These are phyloP conservation scores for Plasmodium yoelii DNA, from an alignment of 169 alveolate species.

Conservation along the genomic window DNA sequence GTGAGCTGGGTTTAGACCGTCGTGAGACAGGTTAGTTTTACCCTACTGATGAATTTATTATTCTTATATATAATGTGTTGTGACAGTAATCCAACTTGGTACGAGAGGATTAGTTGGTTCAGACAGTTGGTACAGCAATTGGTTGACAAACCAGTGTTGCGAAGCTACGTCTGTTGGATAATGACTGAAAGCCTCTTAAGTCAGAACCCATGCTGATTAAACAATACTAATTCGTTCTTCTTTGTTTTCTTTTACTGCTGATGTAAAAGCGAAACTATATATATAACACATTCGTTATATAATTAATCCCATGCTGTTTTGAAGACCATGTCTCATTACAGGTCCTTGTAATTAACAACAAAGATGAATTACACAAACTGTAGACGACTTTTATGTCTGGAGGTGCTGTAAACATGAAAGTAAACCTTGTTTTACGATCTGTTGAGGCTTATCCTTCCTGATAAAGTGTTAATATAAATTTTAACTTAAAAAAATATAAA, in stretches of 20 bases:
- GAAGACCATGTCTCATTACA: too few species aligned
- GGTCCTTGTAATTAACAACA: too few species aligned
- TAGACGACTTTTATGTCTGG: slow-evolving; percentile 15
- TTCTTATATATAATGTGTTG: slow-evolving; percentile 40
- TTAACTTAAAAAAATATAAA: too few species aligned
- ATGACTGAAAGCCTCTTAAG: slow-evolving; percentile 93
- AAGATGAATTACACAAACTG: slow-evolving; percentile 22
- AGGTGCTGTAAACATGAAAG: slow-evolving; percentile 71
- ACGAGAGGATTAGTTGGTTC: slow-evolving; percentile 90
- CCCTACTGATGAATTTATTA: slow-evolving; percentile 89
- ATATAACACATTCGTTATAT: too few species aligned
- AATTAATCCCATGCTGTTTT: too few species aligned
- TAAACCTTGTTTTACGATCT: slow-evolving; percentile 56
- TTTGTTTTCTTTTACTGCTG: slow-evolving; percentile 21
- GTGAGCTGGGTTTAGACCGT: slow-evolving; percentile 91
- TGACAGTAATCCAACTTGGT: slow-evolving; percentile 79
- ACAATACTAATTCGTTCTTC: slow-evolving; percentile 44
- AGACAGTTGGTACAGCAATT: slow-evolving; percentile 85
- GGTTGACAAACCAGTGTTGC: slow-evolving; percentile 91
- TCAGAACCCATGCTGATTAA: slow-evolving; percentile 88
- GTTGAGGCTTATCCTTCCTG: slow-evolving; percentile 26
- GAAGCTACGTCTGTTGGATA: slow-evolving; percentile 92
- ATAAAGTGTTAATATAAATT: background rate
- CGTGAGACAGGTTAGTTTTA: slow-evolving; percentile 95
- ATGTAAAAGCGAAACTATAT: slow-evolving; percentile 36